Conservation (phyloP, 2,329 filamentous ascomycete species). For the Fonsecaea monophora region DNA sequence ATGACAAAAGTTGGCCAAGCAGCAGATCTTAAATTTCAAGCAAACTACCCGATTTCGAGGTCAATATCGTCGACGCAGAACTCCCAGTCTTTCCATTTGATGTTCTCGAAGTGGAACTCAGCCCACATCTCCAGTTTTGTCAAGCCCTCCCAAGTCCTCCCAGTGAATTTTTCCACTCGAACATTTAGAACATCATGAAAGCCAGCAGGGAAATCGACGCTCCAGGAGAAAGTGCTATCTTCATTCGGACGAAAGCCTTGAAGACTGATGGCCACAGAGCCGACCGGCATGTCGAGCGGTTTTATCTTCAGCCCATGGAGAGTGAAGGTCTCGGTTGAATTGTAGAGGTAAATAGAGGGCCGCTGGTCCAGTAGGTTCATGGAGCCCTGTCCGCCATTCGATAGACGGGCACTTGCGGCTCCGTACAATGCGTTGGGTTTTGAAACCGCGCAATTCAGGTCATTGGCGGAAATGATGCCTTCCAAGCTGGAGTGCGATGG, state of each 20-base stretch:
- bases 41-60: constrained; percentile 23
- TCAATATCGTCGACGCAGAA: constrained; percentile 42
- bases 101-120: constrained; percentile 37
- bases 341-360: constrained; percentile 25
- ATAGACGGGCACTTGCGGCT: neutral
- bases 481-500: constrained; percentile 33
- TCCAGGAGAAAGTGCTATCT: constrained; percentile 32
- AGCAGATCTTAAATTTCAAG: neutral
- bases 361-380: constrained; percentile 1
- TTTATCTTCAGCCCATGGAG: constrained; percentile 39
- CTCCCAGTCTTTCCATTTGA: constrained; percentile 40
- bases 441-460: constrained; percentile 42
- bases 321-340: constrained; percentile 32
- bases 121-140: constrained; percentile 38
- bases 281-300: constrained; percentile 39
- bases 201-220: constrained; percentile 39
- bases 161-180: constrained; percentile 37
- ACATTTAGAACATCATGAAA: constrained; percentile 39
- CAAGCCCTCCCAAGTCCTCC: constrained; percentile 35
- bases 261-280: constrained; percentile 28
- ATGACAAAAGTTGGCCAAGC: neutral
- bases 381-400: neutral
- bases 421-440: constrained; percentile 42
- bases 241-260: constrained; percentile 17
- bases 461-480: constrained; percentile 35